Percentiles rank a stretch among this genome's conserved stretches.
These are phyloP conservation scores for Geotrichum europaeum DNA, from an alignment of 1,139 yeast species.

Conservation along the genomic window DNA sequence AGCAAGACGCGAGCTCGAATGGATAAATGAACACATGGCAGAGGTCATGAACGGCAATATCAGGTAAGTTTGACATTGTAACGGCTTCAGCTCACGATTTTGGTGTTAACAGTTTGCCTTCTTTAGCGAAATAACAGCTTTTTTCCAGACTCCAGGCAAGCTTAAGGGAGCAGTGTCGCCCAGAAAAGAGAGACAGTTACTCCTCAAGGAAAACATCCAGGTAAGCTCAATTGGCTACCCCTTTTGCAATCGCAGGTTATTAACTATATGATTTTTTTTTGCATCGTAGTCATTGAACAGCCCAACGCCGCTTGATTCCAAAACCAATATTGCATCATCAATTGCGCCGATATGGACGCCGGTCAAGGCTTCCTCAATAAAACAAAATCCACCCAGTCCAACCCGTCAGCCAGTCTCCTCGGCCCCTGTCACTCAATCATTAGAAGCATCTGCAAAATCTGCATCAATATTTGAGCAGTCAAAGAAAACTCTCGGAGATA, in stretches of 20 bases:
- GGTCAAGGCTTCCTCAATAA: neutral
- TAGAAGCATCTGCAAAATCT: neutral
- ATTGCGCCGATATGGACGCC: neutral
- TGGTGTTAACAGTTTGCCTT: neutral
- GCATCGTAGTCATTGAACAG: neutral
- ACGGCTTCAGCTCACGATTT: neutral
- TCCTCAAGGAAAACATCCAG: constrained; percentile 12
- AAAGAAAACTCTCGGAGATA: neutral
- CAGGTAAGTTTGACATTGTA: constrained; percentile 22
- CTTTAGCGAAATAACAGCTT: constrained; percentile 23
- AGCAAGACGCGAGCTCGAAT: constrained; percentile 37
- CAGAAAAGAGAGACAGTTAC: constrained; percentile 26
- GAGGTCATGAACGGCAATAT: constrained; percentile 26
- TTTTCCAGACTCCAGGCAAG: constrained; percentile 35
- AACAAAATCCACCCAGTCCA: neutral
- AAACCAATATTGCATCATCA: neutral
- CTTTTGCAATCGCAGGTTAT: neutral
- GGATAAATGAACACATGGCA: constrained; percentile 34
- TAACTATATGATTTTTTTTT: neutral
- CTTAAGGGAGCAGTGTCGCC: constrained; percentile 33
- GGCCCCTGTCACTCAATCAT: neutral
- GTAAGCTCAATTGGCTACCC: neutral
- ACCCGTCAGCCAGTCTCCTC: neutral
- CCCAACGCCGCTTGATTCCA: neutral
- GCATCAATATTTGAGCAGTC: neutral